These are phyloP conservation scores for Plasmodium knowlesi DNA, from an alignment of 169 alveolate species.

Conservation along the genomic window DNA sequence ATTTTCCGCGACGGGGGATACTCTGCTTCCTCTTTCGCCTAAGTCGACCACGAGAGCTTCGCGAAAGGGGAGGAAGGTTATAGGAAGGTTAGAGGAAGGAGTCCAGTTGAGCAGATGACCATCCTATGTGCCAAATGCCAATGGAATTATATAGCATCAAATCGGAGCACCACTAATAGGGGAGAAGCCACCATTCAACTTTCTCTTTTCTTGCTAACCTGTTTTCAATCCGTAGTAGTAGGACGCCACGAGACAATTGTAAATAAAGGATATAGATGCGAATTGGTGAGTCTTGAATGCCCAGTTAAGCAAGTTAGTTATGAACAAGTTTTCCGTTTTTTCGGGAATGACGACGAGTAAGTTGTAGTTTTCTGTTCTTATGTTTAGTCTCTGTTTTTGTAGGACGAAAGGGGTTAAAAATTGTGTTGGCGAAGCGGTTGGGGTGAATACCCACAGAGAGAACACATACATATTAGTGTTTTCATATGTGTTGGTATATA, in stretches of 20 bases:
- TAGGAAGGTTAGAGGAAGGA: neutral
- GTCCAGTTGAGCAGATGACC: neutral
- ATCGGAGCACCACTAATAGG: neutral
- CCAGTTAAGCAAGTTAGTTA: slow-evolving; percentile 49
- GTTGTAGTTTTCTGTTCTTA: slow-evolving; percentile 42
- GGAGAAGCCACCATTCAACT: neutral
- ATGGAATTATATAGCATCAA: neutral
- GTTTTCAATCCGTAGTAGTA: slow-evolving; percentile 72
- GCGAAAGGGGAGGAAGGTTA: neutral
- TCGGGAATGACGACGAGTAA: slow-evolving; percentile 65
- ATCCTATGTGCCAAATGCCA: neutral
- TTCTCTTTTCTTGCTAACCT: slow-evolving; percentile 12
- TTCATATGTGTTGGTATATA: too few relatives aligned
- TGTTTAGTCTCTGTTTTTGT: slow-evolving; percentile 42
- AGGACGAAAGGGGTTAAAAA: neutral
- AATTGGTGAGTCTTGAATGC: slow-evolving; percentile 58
- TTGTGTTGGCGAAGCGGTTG: neutral
- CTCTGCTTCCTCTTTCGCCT: slow-evolving; percentile 71
- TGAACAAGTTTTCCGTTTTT: slow-evolving; percentile 39
- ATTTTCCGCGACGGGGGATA: slow-evolving; percentile 66
- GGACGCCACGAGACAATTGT: slow-evolving; percentile 60
- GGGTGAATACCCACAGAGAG: neutral
- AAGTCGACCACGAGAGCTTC: slow-evolving; percentile 64
- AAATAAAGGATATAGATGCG: slow-evolving; percentile 65
- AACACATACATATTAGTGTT: neutral